Base-by-base conservation (phyloP, 306 rosid species). In the Vicia villosa region DNA sequence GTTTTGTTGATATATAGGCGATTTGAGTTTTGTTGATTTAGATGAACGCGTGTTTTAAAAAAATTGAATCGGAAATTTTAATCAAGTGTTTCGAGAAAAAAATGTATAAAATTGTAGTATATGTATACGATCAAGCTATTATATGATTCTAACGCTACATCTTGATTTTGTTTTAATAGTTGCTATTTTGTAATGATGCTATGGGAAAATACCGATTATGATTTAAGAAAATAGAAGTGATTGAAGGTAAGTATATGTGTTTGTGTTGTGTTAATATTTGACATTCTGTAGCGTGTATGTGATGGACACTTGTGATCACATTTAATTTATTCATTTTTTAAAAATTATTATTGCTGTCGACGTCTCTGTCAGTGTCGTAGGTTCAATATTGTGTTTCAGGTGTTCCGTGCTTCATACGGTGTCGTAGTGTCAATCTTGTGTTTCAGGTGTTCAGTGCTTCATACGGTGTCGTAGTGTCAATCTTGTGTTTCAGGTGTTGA, bases 1-100 rank as follows among this genome's bases (percentile, higher is more conserved):
- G 11, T 54, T 14, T 43, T 21, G 51, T 57, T 54, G 5, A 34
- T 24, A 56, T 47, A 6, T 58, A 10, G 4, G 55, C 32, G 17
- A 16, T 41, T 63, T 24, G 46, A 41, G 47, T n/a, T 65, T 21
- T 49, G 12, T 32, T 10, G 56, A 49, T 58, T 17, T 72, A 57
- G 78, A 46, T 66, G 20, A 63, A 40, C 13, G 5, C 19, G 0
- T 40, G 36, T 20, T 19, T 63, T 2, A 9, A 21, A 52, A 43
- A 47, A 47, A 16, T 16, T 16, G 10, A 8, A 47, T 17, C 10
- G 11, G 19, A 47, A 47, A 7, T 16, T 8, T 34, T 34, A 10
- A 15, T 6, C 0, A 46, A 15, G 52, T n/a, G 19, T 58, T 58
- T 14, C n/a, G 8, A 15, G 0, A 36, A 17, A 16, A 34, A 34